Evolutionary conservation across 345 rosid species (phyloP).

Genomic region (Erucastrum elatum): DNA sequence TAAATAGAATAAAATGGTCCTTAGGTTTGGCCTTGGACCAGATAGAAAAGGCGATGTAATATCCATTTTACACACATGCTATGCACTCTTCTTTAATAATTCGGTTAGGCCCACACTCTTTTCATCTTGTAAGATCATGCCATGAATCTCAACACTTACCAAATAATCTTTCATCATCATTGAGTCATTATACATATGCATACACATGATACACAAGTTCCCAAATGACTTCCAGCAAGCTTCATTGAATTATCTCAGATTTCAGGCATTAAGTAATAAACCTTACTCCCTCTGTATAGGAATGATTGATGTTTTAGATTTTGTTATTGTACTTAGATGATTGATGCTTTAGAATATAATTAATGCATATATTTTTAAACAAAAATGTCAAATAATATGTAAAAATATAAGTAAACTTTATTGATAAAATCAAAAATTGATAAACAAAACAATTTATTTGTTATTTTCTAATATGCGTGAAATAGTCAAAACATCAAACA

Average conservation of each 20-base stretch:
- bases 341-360: too few species aligned
- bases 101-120: conserved; percentile 16
- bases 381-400: too few species aligned
- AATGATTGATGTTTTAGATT: too few species aligned
- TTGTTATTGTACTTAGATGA: too few species aligned
- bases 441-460: too few species aligned
- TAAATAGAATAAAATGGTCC: conserved; percentile 27
- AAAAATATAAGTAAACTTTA: too few species aligned
- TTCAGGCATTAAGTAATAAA: neutral
- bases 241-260: conserved; percentile 5
- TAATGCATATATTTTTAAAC: too few species aligned
- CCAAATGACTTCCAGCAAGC: neutral
- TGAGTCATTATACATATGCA: conserved; percentile 2
- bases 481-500: too few species aligned
- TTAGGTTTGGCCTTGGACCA: conserved; percentile 31
- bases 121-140: neutral
- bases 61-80: conserved; percentile 30
- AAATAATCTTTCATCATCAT: conserved; percentile 25
- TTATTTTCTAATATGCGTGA: too few species aligned
- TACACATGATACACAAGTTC: neutral
- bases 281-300: neutral
- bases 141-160: conserved; percentile 33
- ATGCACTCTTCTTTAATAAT: conserved; percentile 26
- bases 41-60: conserved; percentile 25
- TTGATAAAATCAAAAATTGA: too few species aligned